Evolutionary conservation across 2,329 filamentous ascomycete genomes (phyloP).

Genomic region (Diaporthe citrichinensis): DNA sequence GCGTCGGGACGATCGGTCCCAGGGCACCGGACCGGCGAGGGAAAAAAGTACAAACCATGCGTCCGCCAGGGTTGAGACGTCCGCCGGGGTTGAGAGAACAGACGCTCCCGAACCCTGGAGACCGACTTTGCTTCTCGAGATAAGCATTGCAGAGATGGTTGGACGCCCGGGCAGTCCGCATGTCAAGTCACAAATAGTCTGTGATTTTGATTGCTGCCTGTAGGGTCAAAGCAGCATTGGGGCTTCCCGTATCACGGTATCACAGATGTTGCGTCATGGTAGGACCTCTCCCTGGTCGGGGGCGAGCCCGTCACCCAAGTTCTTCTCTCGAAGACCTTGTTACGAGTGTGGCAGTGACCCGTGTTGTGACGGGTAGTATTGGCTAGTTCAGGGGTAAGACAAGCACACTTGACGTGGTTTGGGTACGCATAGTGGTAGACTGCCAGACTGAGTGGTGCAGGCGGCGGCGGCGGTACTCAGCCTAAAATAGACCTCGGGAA

Average conservation of each 20-base stretch:
- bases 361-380: not conserved
- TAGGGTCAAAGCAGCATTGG: not conserved
- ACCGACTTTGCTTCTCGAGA: constrained; percentile 10
- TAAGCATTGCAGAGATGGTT: constrained; percentile 5
- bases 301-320: not conserved
- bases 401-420: not conserved
- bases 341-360: constrained; percentile 25
- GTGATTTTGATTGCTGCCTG: not conserved
- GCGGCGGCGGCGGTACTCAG: not conserved
- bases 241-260: not conserved
- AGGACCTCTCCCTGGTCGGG: not conserved
- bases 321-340: not conserved
- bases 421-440: not conserved
- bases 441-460: not conserved
- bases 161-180: not conserved
- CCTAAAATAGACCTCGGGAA: constrained; percentile 30
- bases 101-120: not conserved
- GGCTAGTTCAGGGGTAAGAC: not conserved
- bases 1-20: constrained; percentile 6
- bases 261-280: not conserved
- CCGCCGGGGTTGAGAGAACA: not conserved
- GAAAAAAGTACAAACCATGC: not conserved
- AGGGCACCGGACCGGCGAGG: constrained; percentile 1
- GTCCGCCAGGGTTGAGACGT: not conserved
- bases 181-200: not conserved